A percentile compares a stretch with the other conserved stretches of the same genome.
These are phyloP conservation scores for Stylosanthes scabra DNA, from an alignment of 331 rosid genomes.

Conservation along the genomic window DNA sequence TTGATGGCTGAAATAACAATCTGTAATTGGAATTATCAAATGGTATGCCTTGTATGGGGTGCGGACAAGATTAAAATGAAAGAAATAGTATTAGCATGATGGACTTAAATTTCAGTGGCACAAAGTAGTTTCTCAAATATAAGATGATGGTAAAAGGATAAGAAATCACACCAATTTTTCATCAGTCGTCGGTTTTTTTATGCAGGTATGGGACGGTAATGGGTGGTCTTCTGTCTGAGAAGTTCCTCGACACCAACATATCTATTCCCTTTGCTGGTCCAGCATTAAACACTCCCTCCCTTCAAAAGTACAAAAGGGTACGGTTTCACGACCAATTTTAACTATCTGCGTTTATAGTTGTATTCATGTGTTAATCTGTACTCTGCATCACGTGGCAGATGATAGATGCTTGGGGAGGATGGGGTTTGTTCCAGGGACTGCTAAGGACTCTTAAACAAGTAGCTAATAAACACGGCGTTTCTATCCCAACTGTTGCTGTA, in stretches of 20 bases:
- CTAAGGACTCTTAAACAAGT: constrained; percentile 82
- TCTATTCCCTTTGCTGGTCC: constrained; percentile 92
- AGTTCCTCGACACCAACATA: constrained; percentile 89
- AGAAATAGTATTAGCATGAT: neutral
- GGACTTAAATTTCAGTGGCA: neutral
- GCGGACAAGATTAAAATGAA: constrained; percentile 3
- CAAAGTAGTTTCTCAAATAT: constrained; percentile 13
- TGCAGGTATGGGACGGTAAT: constrained; percentile 95
- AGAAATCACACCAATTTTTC: neutral
- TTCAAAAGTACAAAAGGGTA: constrained; percentile 94
- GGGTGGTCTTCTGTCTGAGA: constrained; percentile 96
- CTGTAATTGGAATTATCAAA: too few species aligned
- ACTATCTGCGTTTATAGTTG: neutral
- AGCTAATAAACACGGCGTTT: constrained; percentile 78
- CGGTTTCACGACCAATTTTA: constrained; percentile 30
- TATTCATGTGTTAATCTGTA: constrained; percentile 14
- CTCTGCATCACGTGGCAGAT: constrained; percentile 57
- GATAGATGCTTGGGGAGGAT: constrained; percentile 99
- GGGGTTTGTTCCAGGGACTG: constrained; percentile 82
- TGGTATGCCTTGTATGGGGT: neutral
- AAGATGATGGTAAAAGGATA: constrained; percentile 9
- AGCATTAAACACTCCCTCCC: constrained; percentile 89
- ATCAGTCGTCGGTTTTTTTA: constrained; percentile 33
- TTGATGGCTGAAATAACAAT: neutral
- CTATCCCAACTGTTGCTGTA: constrained; percentile 85